Percentiles rank a stretch among this genome's conserved stretches.
Evolutionary conservation across 805 yeast genomes (phyloP).

Genomic region (Candida mattraensis): DNA sequence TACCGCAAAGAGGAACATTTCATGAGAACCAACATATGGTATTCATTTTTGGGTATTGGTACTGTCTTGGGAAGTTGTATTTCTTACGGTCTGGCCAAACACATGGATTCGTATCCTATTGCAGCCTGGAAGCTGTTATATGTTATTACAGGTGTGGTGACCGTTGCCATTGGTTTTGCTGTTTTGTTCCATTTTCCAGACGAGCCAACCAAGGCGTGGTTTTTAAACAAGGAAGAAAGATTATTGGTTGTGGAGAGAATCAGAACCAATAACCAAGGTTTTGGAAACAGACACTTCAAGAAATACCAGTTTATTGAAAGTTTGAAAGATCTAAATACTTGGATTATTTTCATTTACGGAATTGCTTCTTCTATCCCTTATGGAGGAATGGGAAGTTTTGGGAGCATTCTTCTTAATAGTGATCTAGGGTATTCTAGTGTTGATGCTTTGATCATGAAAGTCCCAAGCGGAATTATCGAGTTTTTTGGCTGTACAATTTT

Average conservation of each 20-base stretch:
- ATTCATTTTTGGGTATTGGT: constrained; percentile 42
- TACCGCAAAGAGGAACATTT: constrained; percentile 51
- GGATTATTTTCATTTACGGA: constrained; percentile 44
- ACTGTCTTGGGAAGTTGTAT: constrained; percentile 48
- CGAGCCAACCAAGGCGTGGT: constrained; percentile 56
- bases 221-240: constrained; percentile 46
- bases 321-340: constrained; percentile 47
- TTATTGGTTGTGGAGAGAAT: constrained; percentile 54
- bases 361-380: constrained; percentile 49
- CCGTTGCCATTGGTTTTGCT: constrained; percentile 48
- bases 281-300: constrained; percentile 55
- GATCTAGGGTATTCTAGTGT: constrained; percentile 27
- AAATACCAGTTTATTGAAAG: constrained; percentile 54
- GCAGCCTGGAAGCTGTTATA: constrained; percentile 61
- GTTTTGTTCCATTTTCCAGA: constrained; percentile 39
- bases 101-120: constrained; percentile 39
- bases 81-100: constrained; percentile 42
- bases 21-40: constrained; percentile 34
- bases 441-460: constrained; percentile 36
- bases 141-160: constrained; percentile 56
- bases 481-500: constrained; percentile 32
- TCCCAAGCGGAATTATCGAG: constrained; percentile 34
- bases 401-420: constrained; percentile 39
- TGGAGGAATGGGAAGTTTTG: constrained; percentile 52
- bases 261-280: constrained; percentile 57